Evolutionary conservation across 176 grass and related monocot genomes (phyloP), one percentile per base, ranked within the genome.

Genomic region (Cenchrus americanus): DNA sequence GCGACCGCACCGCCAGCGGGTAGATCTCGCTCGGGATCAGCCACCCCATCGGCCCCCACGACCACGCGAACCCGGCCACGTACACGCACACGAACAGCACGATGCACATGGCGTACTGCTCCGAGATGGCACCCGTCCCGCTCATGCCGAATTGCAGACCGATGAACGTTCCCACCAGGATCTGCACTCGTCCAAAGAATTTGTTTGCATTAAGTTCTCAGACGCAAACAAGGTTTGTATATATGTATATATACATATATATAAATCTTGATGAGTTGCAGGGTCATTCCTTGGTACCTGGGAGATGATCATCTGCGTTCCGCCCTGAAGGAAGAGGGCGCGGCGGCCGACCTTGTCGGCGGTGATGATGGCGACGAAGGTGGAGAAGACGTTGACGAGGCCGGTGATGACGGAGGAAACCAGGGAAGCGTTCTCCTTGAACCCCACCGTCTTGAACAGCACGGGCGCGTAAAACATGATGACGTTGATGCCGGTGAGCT

Each of bases 91-190:
- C 83, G 84, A 90, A 90, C 59, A 90, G 79, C 79, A 90, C 88
- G 73, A 90, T 90, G 88, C 88, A 86, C 84, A 90, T 90, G 11
- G 88, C 88, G 79, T 90, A 90, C 59, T 83, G 88, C 84, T 90
- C 88, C 50, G 88, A 90, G 24, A 90, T 86, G 3, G 59, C 79
- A 0, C 88, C 88, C n/a, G 79, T 90, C 4, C 88, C 88, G 67
- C 74, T 90, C n/a, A 86, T 12, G 2, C 84, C 88, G 79, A 90
- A 90, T 59, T 90, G 88, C 42, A 90, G 79, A 1, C 88, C 88
- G 21, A 86, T 90, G 88, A 90, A 90, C 1, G 88, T 90, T 17
- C 88, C 88, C 42, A 86, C 84, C 1, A 90, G 68, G 14, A 90
- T 90, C 84, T 90, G 78, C 52, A 26, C 47, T 6, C 43, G 1